phyloP scores from a whole-genome alignment of 1,284 basidiomycete species.

The Rhodotorula glutinis region DNA sequence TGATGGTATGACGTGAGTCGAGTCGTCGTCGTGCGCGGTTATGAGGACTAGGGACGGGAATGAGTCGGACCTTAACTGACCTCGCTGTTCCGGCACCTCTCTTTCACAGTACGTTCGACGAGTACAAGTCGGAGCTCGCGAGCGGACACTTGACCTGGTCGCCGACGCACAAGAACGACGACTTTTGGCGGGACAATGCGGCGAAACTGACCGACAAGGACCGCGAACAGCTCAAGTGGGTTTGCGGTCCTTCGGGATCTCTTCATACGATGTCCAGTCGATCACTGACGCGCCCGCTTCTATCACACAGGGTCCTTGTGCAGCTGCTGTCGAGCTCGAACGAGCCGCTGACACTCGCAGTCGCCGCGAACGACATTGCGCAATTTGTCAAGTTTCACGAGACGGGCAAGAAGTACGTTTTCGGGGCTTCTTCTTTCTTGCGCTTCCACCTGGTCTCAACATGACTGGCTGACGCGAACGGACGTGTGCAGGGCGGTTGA shows the following conservation, averaged over 20 bases:
- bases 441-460: too few species aligned
- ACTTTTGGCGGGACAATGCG: conserved; percentile 97
- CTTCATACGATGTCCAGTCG: too few species aligned
- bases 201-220: conserved; percentile 75
- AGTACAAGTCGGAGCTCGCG: conserved; percentile 85
- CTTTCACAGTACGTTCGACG: conserved; percentile 79
- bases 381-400: conserved; percentile 89
- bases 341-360: conserved; percentile 68
- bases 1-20: conserved; percentile 79
- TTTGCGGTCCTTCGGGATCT: conserved; percentile 6
- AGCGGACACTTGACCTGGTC: conserved; percentile 89
- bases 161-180: conserved; percentile 90
- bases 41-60: too few species aligned
- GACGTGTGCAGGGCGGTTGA: conserved; percentile 61
- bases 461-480: too few species aligned
- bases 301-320: conserved; percentile 60
- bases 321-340: conserved; percentile 66
- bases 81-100: background rate
- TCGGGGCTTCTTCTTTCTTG: background rate
- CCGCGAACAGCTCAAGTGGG: conserved; percentile 73
- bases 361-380: conserved; percentile 87
- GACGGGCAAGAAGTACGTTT: conserved; percentile 76
- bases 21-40: background rate
- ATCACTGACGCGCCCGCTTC: too few species aligned
- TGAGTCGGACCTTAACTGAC: too few species aligned